These are phyloP conservation scores for Neobulgaria alba DNA, from an alignment of 2,329 filamentous ascomycete genomes.

Conservation along the genomic window DNA sequence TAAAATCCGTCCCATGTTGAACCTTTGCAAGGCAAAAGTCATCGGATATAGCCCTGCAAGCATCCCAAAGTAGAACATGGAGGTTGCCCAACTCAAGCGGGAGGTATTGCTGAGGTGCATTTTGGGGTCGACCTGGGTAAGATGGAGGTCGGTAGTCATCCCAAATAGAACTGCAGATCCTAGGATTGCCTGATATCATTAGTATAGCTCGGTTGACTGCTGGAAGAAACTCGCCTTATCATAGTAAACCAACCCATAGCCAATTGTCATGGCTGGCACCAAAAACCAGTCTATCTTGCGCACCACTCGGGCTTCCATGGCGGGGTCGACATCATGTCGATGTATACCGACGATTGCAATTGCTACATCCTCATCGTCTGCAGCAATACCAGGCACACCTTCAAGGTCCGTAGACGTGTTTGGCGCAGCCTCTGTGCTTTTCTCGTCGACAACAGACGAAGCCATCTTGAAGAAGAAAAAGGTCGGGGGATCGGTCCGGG, in stretches of 20 bases:
- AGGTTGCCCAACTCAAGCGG: constrained; percentile 68
- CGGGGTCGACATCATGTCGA: constrained; percentile 36
- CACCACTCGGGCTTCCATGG: constrained; percentile 46
- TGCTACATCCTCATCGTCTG: constrained; percentile 16
- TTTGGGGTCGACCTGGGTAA: constrained; percentile 44
- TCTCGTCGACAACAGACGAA: too few relatives aligned
- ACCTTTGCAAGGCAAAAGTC: constrained; percentile 61
- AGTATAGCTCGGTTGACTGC: background rate
- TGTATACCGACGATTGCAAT: constrained; percentile 24
- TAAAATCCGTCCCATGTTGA: constrained; percentile 55
- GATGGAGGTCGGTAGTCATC: constrained; percentile 60
- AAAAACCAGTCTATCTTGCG: constrained; percentile 60
- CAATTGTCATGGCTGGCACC: constrained; percentile 58
- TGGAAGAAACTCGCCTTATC: constrained; percentile 43
- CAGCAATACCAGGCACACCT: background rate
- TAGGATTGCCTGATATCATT: constrained; percentile 50
- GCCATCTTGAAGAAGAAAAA: too few relatives aligned
- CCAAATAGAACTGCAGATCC: constrained; percentile 66
- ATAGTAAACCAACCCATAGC: constrained; percentile 61
- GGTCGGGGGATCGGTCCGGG: too few relatives aligned
- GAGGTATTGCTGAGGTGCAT: constrained; percentile 51
- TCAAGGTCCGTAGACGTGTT: background rate
- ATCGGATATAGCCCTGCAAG: constrained; percentile 65
- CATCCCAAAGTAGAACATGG: constrained; percentile 75
- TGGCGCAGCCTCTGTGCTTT: background rate